phyloP scores from a whole-genome alignment of 768 basidiomycete species.

The Chalciporus sphaerocephalus region DNA sequence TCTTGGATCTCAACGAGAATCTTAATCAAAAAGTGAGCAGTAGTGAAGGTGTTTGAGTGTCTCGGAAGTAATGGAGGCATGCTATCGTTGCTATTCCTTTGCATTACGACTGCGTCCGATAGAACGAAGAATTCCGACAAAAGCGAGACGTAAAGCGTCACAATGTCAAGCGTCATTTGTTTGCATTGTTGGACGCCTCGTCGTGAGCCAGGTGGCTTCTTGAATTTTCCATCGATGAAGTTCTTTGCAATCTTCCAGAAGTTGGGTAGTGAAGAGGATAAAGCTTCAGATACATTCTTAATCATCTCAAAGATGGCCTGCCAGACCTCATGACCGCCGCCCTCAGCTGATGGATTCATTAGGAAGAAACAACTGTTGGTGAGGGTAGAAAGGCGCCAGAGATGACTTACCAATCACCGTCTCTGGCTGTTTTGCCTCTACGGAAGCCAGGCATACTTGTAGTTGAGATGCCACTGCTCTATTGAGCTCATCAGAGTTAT shows the following conservation, averaged over 20 bases:
- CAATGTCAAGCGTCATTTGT: slow-evolving; percentile 83
- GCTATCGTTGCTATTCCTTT: slow-evolving; percentile 37
- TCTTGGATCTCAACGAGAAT: slow-evolving; percentile 85
- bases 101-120: slow-evolving; percentile 71
- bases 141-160: slow-evolving; percentile 79
- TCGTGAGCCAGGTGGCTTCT: slow-evolving; percentile 53
- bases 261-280: slow-evolving; percentile 80
- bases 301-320: slow-evolving; percentile 71
- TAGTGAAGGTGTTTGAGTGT: slow-evolving; percentile 78
- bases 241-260: slow-evolving; percentile 92
- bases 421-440: slow-evolving; percentile 66
- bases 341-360: slow-evolving; percentile 47
- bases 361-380: background rate
- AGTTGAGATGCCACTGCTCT: slow-evolving; percentile 52
- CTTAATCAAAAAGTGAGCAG: slow-evolving; percentile 73
- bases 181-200: slow-evolving; percentile 81
- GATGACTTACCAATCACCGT: slow-evolving; percentile 47
- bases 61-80: slow-evolving; percentile 59
- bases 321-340: slow-evolving; percentile 77
- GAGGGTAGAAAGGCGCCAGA: background rate
- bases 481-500: slow-evolving; percentile 38
- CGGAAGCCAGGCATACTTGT: slow-evolving; percentile 51
- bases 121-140: slow-evolving; percentile 83
- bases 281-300: slow-evolving; percentile 81
- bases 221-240: slow-evolving; percentile 91